phyloP scores from a whole-genome alignment of 2,329 filamentous ascomycete genomes.

The Zasmidium cellare region DNA sequence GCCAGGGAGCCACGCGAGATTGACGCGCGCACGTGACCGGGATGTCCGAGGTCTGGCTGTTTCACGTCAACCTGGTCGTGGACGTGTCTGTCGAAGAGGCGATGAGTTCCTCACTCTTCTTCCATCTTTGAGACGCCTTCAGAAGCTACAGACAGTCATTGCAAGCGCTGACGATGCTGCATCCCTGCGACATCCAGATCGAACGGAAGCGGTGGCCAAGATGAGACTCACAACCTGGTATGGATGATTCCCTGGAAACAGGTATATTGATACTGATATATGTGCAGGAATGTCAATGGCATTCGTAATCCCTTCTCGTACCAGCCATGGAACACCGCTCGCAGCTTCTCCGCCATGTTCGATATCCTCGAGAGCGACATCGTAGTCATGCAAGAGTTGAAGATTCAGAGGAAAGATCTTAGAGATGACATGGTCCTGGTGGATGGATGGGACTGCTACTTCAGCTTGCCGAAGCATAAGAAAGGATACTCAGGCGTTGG shows the following conservation, averaged over 20 bases:
- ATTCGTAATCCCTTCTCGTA: slow-evolving; percentile 57
- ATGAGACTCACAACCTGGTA: slow-evolving; percentile 42
- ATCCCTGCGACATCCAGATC: not conserved
- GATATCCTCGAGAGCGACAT: slow-evolving; percentile 90
- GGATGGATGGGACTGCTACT: slow-evolving; percentile 93
- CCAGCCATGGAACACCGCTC: slow-evolving; percentile 51
- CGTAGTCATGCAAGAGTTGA: slow-evolving; percentile 91
- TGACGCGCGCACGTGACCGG: not conserved
- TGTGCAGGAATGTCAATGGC: slow-evolving; percentile 54
- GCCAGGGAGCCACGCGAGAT: not conserved
- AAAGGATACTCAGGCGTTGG: slow-evolving; percentile 97
- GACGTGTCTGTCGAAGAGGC: not conserved
- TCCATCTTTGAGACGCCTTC: not conserved
- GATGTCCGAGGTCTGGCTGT: not conserved
- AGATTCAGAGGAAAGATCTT: slow-evolving; percentile 91
- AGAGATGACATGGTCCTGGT: slow-evolving; percentile 94
- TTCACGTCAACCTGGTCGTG: not conserved
- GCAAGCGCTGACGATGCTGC: not conserved
- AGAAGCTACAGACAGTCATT: not conserved
- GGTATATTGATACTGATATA: slow-evolving; percentile 5
- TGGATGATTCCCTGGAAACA: too few species aligned
- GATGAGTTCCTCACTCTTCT: not conserved
- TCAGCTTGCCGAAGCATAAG: slow-evolving; percentile 89
- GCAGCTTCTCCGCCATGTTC: slow-evolving; percentile 73
- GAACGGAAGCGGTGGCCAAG: slow-evolving; percentile 17